Evolutionary conservation across 176 grass and related monocot species (phyloP), one percentile per base, ranked within the genome.

Genomic region (Eleusine coracana): DNA sequence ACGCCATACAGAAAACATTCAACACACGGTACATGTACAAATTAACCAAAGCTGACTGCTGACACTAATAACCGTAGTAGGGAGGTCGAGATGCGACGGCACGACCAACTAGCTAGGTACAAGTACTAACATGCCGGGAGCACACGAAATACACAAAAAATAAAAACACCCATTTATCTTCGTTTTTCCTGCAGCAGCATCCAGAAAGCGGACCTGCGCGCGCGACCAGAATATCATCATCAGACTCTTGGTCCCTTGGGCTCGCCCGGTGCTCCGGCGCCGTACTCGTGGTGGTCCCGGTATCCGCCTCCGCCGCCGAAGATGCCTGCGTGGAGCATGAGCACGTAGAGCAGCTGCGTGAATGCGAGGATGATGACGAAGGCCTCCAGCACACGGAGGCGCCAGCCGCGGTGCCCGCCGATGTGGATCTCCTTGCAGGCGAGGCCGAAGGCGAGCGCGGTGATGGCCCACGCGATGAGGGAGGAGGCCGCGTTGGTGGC

Each of bases 371-470:
- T 97, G 76, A 93, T 93, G 78, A 93, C 58, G 80, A 97, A 89
- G 23, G 89, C 89, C 87, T 97, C 94, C 27, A 97, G 78, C 61
- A 83, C 86, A 37, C 91, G 76, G 34, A 97, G 81, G 37, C 91
- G 83, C 94, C 94, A 97, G 1, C 94, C 94, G 46, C 94, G 76
- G 80, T 91, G 17, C 0, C 79, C 80, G 10, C 88, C 91, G 5
- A 88, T n/a, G 46, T 73, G 64, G 65, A 97, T 93, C 89, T 97
- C 94, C 85, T 97, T 97, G 89, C 89, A 93, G 6, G 89, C 91
- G 4, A 91, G 12, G 23, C 93, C 93, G 45, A 96, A 93, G 66
- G 94, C 91, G 11, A 97, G 78, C 21, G 91, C 90, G 3, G 91
- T 97, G 65, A 97, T 71, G 50, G 86, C 94, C 89, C 94, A 93